Percentiles rank a stretch among this genome's conserved stretches.
phyloP scores from a whole-genome alignment of 345 rosid species.

The Microcos paniculata region DNA sequence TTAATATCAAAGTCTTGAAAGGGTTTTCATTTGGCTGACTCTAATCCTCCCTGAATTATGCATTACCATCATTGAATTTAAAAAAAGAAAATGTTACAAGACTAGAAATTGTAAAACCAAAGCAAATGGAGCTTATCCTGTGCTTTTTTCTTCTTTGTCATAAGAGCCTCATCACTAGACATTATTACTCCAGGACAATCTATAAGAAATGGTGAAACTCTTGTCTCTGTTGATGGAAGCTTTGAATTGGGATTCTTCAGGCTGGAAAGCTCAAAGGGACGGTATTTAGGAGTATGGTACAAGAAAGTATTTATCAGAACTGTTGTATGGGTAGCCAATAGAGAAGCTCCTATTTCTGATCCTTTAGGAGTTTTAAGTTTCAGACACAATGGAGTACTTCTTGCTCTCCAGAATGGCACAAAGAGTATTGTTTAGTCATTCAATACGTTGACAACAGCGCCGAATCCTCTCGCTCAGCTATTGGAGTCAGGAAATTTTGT shows the following conservation, averaged over 20 bases:
- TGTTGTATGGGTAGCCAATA: no score
- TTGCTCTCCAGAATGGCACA: conserved; percentile 2
- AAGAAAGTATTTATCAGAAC: neutral
- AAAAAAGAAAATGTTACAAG: neutral
- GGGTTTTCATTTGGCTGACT: neutral
- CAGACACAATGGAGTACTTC: conserved; percentile 17
- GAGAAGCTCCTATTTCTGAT: conserved; percentile 29
- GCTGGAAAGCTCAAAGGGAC: neutral
- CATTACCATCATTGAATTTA: no score
- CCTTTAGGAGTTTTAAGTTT: conserved; percentile 27
- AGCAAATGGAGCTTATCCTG: neutral
- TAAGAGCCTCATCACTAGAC: neutral
- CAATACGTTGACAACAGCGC: neutral
- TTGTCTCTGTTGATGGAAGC: conserved; percentile 30
- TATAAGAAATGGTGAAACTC: conserved; percentile 1
- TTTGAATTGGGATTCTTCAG: neutral
- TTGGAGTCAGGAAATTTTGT: conserved; percentile 43
- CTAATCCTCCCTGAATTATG: neutral
- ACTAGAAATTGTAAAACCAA: neutral
- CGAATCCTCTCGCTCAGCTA: conserved; percentile 35
- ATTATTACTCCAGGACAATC: neutral
- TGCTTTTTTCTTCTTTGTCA: neutral
- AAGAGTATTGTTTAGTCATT: conserved; percentile 29
- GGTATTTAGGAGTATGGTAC: neutral
- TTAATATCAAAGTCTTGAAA: neutral